phyloP scores from a whole-genome alignment of 2,329 filamentous ascomycete genomes.

The Microcyclospora tardicrescens region DNA sequence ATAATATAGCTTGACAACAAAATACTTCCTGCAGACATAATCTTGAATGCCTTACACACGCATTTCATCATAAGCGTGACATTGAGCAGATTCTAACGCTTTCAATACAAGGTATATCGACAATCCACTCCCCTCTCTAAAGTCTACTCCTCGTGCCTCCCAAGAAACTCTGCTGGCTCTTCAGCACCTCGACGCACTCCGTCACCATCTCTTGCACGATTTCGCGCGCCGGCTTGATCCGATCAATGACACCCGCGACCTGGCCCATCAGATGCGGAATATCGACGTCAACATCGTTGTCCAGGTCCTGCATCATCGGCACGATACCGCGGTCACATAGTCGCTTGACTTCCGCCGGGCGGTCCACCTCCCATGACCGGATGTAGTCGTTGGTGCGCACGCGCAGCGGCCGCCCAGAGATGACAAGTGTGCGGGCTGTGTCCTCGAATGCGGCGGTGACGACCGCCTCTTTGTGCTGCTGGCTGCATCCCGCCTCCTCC shows the following conservation, averaged over 20 bases:
- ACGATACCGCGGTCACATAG: conserved; percentile 66
- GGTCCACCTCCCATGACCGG: conserved; percentile 57
- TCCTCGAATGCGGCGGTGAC: conserved; percentile 67
- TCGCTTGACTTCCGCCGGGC: conserved; percentile 60
- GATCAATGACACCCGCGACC: conserved; percentile 64
- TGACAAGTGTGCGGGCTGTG: conserved; percentile 68
- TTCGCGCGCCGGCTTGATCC: conserved; percentile 65
- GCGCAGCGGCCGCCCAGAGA: conserved; percentile 69
- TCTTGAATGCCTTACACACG: too few relatives aligned
- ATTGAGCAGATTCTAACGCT: too few relatives aligned
- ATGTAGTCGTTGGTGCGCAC: conserved; percentile 77
- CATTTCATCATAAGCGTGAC: too few relatives aligned
- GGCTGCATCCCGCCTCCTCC: conserved; percentile 66
- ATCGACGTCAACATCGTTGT: conserved; percentile 70
- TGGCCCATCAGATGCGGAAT: conserved; percentile 88
- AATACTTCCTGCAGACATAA: too few relatives aligned
- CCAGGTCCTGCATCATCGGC: conserved; percentile 70
- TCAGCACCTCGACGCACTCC: conserved; percentile 58
- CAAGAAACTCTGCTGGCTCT: conserved; percentile 49
- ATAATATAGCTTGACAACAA: too few relatives aligned
- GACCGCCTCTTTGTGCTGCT: conserved; percentile 72
- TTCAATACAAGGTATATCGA: too few relatives aligned
- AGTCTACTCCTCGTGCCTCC: conserved; percentile 30
- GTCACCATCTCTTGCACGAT: conserved; percentile 88
- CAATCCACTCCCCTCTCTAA: conserved; percentile 19